Percentiles rank a stretch among this genome's conserved stretches.
phyloP scores from a whole-genome alignment of 1,284 basidiomycete genomes.

The Pseudomicrostroma phylloplanum region DNA sequence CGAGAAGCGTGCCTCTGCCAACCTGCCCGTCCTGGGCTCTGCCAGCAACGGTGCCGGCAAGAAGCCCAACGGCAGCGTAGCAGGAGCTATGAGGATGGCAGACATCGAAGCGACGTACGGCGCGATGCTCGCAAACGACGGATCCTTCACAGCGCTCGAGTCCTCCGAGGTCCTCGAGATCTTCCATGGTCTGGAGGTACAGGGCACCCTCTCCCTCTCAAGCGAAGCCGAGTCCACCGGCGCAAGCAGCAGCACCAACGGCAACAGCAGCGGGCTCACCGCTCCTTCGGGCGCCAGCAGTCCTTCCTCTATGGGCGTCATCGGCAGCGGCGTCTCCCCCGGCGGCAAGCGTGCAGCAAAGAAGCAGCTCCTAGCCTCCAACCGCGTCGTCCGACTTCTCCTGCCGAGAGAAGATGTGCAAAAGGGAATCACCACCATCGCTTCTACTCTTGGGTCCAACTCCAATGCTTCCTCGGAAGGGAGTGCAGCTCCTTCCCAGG shows the following conservation, averaged over 20 bases:
- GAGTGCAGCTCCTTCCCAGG: background rate
- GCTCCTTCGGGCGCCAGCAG: conserved; percentile 2
- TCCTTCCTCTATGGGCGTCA: background rate
- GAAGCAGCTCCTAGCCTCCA: conserved; percentile 36
- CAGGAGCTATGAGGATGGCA: conserved; percentile 20
- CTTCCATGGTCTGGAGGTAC: conserved; percentile 44
- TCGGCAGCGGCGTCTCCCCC: conserved; percentile 22
- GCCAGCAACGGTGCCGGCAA: background rate
- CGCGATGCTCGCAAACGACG: conserved; percentile 32
- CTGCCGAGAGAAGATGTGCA: conserved; percentile 29
- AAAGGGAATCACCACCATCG: conserved; percentile 29
- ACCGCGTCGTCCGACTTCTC: conserved; percentile 24
- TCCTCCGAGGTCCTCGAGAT: conserved; percentile 43
- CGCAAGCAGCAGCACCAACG: conserved; percentile 6
- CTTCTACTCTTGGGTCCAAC: conserved; percentile 2
- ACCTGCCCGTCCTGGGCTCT: conserved; percentile 23
- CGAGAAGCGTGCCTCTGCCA: conserved; percentile 22
- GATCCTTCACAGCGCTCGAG: conserved; percentile 27
- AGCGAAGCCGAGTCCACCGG: conserved; percentile 20
- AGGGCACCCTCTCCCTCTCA: conserved; percentile 35
- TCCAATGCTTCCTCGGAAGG: background rate
- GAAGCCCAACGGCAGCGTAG: background rate
- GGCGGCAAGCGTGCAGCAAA: conserved; percentile 39
- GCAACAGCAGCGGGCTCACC: background rate
- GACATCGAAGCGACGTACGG: conserved; percentile 41